Conservation (phyloP, 495 filamentous ascomycete genomes). For the Chlorociboria aeruginascens region DNA sequence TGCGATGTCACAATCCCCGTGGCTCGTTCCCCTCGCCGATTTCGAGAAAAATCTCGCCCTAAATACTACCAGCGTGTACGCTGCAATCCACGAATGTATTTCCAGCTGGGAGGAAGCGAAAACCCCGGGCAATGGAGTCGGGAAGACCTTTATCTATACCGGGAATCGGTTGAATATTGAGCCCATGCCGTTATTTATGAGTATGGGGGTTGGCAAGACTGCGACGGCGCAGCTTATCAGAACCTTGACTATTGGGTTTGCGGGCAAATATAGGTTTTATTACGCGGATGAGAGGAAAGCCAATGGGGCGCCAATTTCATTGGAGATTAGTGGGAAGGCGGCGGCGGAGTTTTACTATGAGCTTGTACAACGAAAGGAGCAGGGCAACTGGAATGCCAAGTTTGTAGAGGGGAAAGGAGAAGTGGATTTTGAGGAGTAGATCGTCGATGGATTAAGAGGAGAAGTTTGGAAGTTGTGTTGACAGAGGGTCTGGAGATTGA, state of each 20-base stretch:
- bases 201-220: background rate
- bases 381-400: conserved; percentile 32
- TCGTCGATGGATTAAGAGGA: too few relatives aligned
- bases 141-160: conserved; percentile 34
- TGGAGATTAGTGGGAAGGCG: conserved; percentile 26
- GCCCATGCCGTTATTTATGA: background rate
- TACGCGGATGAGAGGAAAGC: conserved; percentile 32
- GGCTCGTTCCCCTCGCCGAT: conserved; percentile 20
- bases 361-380: conserved; percentile 23
- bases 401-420: conserved; percentile 28
- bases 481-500: too few relatives aligned
- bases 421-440: background rate
- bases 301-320: conserved; percentile 22
- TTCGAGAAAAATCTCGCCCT: conserved; percentile 24
- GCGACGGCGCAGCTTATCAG: background rate
- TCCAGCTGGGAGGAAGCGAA: conserved; percentile 23
- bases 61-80: conserved; percentile 28
- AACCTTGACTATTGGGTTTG: background rate
- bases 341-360: conserved; percentile 27
- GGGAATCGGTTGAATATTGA: conserved; percentile 20
- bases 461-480: too few relatives aligned
- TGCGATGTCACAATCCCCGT: conserved; percentile 1
- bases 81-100: conserved; percentile 30
- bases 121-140: conserved; percentile 10
- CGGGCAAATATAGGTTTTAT: conserved; percentile 3